Percentiles rank a stretch among this genome's conserved stretches.
phyloP scores from a whole-genome alignment of 805 yeast genomes.

The Candida maesae region DNA sequence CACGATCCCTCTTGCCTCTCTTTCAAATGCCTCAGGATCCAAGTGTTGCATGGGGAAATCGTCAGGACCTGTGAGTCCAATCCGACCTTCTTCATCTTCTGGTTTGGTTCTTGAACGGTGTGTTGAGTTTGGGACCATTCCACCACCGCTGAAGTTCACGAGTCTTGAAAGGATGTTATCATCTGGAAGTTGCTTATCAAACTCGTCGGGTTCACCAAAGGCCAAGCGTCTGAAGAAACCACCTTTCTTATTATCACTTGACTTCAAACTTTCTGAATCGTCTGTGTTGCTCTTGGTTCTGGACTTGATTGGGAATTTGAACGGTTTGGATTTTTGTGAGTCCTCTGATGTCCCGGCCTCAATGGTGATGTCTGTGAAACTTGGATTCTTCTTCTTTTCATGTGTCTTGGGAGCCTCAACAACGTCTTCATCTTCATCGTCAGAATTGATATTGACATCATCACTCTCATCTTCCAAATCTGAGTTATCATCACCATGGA shows the following conservation, averaged over 20 bases:
- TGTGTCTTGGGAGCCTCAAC: not conserved
- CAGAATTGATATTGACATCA: slow-evolving; percentile 21
- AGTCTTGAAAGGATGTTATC: slow-evolving; percentile 28
- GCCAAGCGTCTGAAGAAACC: slow-evolving; percentile 15
- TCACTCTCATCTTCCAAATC: slow-evolving; percentile 18
- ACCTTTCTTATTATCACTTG: slow-evolving; percentile 5
- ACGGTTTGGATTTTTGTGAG: too few relatives aligned
- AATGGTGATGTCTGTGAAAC: not conserved
- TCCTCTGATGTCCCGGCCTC: not conserved
- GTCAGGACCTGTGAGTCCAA: not conserved
- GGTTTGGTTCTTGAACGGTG: slow-evolving; percentile 4
- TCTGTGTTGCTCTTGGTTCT: not conserved
- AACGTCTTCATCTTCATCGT: not conserved
- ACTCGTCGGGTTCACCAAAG: slow-evolving; percentile 21
- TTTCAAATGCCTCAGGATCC: slow-evolving; percentile 38
- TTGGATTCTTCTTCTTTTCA: too few relatives aligned
- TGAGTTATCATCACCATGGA: slow-evolving; percentile 18
- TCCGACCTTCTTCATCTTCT: not conserved
- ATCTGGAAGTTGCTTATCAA: slow-evolving; percentile 26
- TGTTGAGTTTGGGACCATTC: slow-evolving; percentile 10
- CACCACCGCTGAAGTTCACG: slow-evolving; percentile 27
- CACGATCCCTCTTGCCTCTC: slow-evolving; percentile 54
- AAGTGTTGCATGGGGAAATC: slow-evolving; percentile 33
- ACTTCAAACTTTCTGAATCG: too few relatives aligned
- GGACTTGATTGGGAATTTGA: not conserved